Conservation (phyloP, 371 early-diverging fungal genomes). For the Mucor sp. region DNA sequence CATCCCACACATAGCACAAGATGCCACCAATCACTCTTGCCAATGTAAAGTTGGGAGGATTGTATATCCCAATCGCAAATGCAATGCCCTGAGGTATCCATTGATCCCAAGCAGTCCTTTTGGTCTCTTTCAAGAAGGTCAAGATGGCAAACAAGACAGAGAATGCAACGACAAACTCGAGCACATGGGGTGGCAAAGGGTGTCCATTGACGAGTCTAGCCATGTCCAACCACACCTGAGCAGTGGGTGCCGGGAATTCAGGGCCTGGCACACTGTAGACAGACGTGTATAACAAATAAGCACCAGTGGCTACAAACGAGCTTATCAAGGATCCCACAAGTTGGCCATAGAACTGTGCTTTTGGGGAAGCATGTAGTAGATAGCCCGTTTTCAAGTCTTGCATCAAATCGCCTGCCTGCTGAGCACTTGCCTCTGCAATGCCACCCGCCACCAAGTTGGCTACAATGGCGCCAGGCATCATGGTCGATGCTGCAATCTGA, state of each 20-base stretch:
- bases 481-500: slow-evolving; percentile 48
- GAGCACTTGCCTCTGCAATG: slow-evolving; percentile 46
- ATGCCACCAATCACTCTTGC: slow-evolving; percentile 73
- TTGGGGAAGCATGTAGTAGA: slow-evolving; percentile 48
- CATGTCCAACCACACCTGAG: slow-evolving; percentile 81
- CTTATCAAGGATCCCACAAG: slow-evolving; percentile 55
- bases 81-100: slow-evolving; percentile 75
- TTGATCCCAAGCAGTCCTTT: slow-evolving; percentile 25
- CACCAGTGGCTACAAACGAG: slow-evolving; percentile 43
- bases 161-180: slow-evolving; percentile 59
- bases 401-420: slow-evolving; percentile 61
- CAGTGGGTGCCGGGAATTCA: slow-evolving; percentile 74
- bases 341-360: slow-evolving; percentile 56
- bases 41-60: slow-evolving; percentile 75
- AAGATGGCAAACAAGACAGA: slow-evolving; percentile 57
- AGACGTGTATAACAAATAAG: slow-evolving; percentile 70
- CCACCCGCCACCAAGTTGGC: slow-evolving; percentile 52
- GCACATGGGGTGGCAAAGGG: slow-evolving; percentile 63
- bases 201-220: slow-evolving; percentile 77
- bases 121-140: slow-evolving; percentile 47
- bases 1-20: slow-evolving; percentile 47
- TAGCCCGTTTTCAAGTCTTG: slow-evolving; percentile 56
- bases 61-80: slow-evolving; percentile 84
- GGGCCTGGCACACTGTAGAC: slow-evolving; percentile 75
- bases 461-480: slow-evolving; percentile 64